Evolutionary conservation across 208 protist species (phyloP), one percentile per base, ranked within the genome.

Genomic region (Willaertia magna): DNA sequence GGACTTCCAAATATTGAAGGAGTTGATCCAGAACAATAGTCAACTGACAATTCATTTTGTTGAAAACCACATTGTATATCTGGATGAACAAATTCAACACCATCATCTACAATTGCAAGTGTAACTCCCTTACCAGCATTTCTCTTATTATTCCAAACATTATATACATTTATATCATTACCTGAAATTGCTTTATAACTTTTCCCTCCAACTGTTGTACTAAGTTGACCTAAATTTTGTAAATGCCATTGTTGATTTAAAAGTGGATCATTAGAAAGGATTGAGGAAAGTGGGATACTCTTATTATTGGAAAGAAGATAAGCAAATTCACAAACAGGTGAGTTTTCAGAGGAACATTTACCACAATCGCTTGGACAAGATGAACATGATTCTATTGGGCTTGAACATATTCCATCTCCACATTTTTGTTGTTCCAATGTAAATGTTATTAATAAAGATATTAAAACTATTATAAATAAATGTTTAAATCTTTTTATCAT

Each of bases 31-130:
- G 83, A 61, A 86, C 85, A 30, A 26, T 88, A 59, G 16, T 48
- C 40, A 2, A 2, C 16, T 34, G 26, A 34, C 55, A 67, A 67
- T 34, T 67, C 55, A 34, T 88, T 18, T n/a, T 7, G 6, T n/a
- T 86, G 4, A 74, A 79, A 88, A 44, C 86, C 86, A 48, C 39
- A 75, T 55, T 84, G 4, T 9, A 88, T 26, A 85, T 89, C 87
- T n/a, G 85, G 74, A 44, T 89, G 87, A 52, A 22, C 6, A n/a
- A 14, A 79, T 12, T 89, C 44, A 11, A 89, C 11, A 14, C 87
- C 87, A 48, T 88, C 85, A 79, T 89, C 87, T 26, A 88, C 87
- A n/a, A 89, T 52, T 34, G 34, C 85, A 48, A 89, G 12, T 1
- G 61, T 89, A 18, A 89, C 76, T 61, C 74, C 74, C 6, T 76